These are phyloP conservation scores for Cordia subcordata DNA, from an alignment of 257 asterid genomes.

Conservation along the genomic window DNA sequence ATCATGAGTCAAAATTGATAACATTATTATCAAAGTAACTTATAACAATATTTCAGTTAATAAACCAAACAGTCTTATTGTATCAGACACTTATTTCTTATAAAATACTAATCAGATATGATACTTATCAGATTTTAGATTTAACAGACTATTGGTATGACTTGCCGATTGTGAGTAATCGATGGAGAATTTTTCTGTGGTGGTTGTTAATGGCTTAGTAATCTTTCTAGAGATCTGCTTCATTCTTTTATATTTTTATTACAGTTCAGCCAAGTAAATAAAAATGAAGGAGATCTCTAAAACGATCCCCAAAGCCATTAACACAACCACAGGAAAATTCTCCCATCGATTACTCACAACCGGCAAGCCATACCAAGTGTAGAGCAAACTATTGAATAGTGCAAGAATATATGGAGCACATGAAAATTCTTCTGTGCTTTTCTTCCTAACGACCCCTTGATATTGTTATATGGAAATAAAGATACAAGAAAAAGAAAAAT, in stretches of 20 bases:
- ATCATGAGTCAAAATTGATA: no score
- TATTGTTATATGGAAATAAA: conserved; percentile 52
- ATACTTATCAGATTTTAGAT: no score
- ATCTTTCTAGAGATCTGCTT: conserved; percentile 61
- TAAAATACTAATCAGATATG: no score
- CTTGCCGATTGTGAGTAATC: conserved; percentile 61
- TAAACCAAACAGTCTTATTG: no score
- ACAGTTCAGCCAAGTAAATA: no score
- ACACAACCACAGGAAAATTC: conserved; percentile 55
- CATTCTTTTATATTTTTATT: no score
- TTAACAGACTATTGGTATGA: no score
- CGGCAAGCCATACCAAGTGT: conserved; percentile 87
- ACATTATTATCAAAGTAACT: no score
- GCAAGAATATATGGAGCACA: conserved; percentile 69
- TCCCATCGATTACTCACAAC: conserved; percentile 70
- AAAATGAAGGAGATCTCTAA: conserved; percentile 58
- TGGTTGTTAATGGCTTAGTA: conserved; percentile 59
- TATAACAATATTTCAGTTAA: no score
- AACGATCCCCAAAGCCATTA: conserved; percentile 65
- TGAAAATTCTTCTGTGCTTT: conserved; percentile 52
- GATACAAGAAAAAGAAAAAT: not conserved
- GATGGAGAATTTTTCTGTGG: conserved; percentile 69
- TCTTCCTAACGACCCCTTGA: conserved; percentile 46
- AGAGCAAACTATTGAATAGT: conserved; percentile 52
- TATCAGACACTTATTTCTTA: no score